These are phyloP conservation scores for Tulasnella calospora DNA, from an alignment of 768 basidiomycete species.

Conservation along the genomic window DNA sequence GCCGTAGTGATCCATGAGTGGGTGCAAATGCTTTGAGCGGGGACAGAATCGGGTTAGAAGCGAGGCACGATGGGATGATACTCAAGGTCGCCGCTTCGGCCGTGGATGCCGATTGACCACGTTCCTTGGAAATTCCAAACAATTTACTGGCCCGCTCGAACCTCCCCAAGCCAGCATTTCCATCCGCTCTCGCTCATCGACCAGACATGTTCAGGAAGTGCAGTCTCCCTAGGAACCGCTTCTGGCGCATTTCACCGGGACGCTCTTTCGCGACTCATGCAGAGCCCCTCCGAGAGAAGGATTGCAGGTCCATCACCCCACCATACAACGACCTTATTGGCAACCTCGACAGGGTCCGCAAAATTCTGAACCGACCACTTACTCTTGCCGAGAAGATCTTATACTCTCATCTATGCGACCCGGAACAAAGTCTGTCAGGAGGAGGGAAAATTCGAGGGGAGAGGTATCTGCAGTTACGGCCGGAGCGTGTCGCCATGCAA, in stretches of 20 bases:
- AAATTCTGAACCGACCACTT: slow-evolving; percentile 67
- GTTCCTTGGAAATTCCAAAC: slow-evolving; percentile 6
- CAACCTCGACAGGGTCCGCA: slow-evolving; percentile 65
- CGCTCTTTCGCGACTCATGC: slow-evolving; percentile 32
- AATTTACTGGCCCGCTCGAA: not conserved
- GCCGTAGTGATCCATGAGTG: too few relatives aligned
- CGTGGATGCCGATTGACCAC: not conserved
- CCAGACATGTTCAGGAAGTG: not conserved
- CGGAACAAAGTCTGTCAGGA: slow-evolving; percentile 60
- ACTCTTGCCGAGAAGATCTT: slow-evolving; percentile 98
- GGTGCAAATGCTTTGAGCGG: too few relatives aligned
- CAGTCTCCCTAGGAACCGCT: not conserved
- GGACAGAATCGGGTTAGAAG: too few relatives aligned
- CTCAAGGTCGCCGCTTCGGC: not conserved
- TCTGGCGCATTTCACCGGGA: not conserved
- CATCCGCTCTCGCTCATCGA: not conserved
- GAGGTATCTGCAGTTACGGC: slow-evolving; percentile 81
- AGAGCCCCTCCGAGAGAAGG: slow-evolving; percentile 44
- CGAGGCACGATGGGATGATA: not conserved
- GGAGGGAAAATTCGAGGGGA: slow-evolving; percentile 74
- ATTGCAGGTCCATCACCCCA: slow-evolving; percentile 73
- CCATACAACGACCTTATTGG: slow-evolving; percentile 68
- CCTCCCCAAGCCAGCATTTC: not conserved
- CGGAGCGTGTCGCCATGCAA: slow-evolving; percentile 96
- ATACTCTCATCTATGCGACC: slow-evolving; percentile 84